Base-by-base conservation (phyloP, 1,139 yeast genomes). In the Geotrichum restrictum region DNA sequence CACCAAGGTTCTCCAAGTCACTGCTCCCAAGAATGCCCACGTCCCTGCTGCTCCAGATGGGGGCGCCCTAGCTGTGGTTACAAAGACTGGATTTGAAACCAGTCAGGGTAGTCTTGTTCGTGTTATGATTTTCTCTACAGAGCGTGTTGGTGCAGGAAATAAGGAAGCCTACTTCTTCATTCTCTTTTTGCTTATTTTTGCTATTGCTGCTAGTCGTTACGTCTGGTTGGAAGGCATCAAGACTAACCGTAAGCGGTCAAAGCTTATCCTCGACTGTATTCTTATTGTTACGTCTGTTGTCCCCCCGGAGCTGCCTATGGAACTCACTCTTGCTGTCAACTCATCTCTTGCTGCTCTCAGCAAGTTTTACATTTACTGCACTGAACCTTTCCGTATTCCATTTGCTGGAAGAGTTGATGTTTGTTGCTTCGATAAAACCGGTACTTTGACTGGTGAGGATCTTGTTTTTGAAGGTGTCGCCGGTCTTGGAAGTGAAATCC, bases 291-390 rank as follows among this genome's bases (percentile, higher is more conserved):
- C 99, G 19, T 91, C 98, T 47, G 99, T 93, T 61, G 99, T 93
- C 43, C 99, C 99, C 42, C 98, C 99, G 50, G 99, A 93, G 73
- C 79, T 93, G 62, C 99, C 99, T 51, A 94, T 93, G 98, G 98
- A 93, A 75, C 80, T 93, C 64, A 93, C 98, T 31, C 85, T 93
- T 91, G 98, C 98, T 56, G 98, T 93, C 42, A 93, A 93, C 71
- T 78, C 88, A 43, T 91, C 98, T 8, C 77, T 93, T 66, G 82
- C 93, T 51, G 89, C 96, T 3, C 78, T 93, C 59, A 83, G 86
- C 61, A 94, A 94, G 70, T 85, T 78, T 67, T 91, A 84, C 68
- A 84, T 93, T 59, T 93, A 87, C 75, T 93, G 99, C 76, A 94
- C 98, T 48, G 99, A 93, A 71, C 99, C 99, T 13, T 93, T 93